Conservation (phyloP, 2,329 filamentous ascomycete genomes). For the Alternaria postmessia region DNA sequence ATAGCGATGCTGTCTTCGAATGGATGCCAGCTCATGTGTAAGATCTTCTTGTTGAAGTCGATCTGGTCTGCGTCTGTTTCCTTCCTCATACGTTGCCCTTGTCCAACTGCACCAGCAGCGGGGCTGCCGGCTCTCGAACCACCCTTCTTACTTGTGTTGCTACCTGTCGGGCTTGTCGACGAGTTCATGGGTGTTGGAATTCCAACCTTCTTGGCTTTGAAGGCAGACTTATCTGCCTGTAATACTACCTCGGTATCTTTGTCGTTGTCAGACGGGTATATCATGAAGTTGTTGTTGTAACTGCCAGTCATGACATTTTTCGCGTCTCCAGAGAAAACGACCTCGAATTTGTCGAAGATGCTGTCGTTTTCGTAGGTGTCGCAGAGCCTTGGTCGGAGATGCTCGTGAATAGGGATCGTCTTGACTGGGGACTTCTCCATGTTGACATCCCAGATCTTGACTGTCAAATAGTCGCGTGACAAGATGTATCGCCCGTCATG, state of each 20-base stretch:
- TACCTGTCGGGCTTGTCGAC: slow-evolving; percentile 74
- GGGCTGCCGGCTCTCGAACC: slow-evolving; percentile 89
- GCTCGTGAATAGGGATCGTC: slow-evolving; percentile 98
- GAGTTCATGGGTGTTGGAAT: slow-evolving; percentile 96
- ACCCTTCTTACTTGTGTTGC: slow-evolving; percentile 79
- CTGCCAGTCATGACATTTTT: slow-evolving; percentile 99
- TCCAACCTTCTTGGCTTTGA: slow-evolving; percentile 99
- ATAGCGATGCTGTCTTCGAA: slow-evolving; percentile 99
- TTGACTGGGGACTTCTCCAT: slow-evolving; percentile 98
- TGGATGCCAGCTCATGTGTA: slow-evolving; percentile 99
- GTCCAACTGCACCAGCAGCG: slow-evolving; percentile 72
- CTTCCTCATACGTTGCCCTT: slow-evolving; percentile 95
- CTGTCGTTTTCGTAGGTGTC: slow-evolving; percentile 99
- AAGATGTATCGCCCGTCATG: slow-evolving; percentile 96
- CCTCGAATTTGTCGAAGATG: slow-evolving; percentile 99
- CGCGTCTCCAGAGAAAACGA: slow-evolving; percentile 96
- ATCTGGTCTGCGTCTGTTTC: slow-evolving; percentile 99
- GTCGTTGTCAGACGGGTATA: slow-evolving; percentile 94
- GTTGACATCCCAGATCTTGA: slow-evolving; percentile 99
- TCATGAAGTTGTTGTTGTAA: slow-evolving; percentile 99
- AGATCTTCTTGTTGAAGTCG: slow-evolving; percentile 99
- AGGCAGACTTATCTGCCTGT: slow-evolving; percentile 97
- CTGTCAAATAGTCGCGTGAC: slow-evolving; percentile 95
- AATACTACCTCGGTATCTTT: slow-evolving; percentile 97
- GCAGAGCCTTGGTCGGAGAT: slow-evolving; percentile 90